Base-by-base conservation (phyloP, 495 filamentous ascomycete species). In the Aspergillus haitiensis region DNA sequence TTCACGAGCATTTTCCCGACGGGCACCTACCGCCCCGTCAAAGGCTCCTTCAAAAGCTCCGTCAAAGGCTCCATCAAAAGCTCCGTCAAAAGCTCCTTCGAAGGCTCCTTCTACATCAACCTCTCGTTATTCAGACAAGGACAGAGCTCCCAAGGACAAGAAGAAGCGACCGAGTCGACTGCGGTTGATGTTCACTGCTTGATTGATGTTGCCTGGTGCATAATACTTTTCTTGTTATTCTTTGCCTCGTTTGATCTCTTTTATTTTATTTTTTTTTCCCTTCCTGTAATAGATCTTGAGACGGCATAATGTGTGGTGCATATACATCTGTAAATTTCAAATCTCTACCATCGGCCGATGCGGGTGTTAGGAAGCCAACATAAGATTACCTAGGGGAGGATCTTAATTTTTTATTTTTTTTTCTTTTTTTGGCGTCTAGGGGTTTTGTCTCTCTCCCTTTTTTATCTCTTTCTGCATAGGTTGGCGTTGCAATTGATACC, bases 101-200 rank as follows among this genome's bases (percentile, higher is more conserved):
- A 49, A 46, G 31, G 61, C 64, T 7, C 51, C 67, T 1, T 67
- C 63, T 35, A 63, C 69, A 40, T 34, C 68, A n/a, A 63, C 66
- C 33, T 67, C 67, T 7, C 55, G 55, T 5, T 27, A 66, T 34
- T 69, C 72, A 9, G 75, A 78, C 16, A 68, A 61, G 27, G 72
- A 75, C 35, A 66, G 62, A 51, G 64, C 71, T 27, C 64, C 72
- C n/a, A 75, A 70, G 52, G 73, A 77, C 46, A 76, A 78, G 56
- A 71, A 68, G 55, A 78, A 76, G 52, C 71, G 70, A 15, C 71
- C 77, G 16, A 80, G 75, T 48, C 69, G 68, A 12, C 57, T 80
- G 46, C 73, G 76, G 35, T 59, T 78, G n/a, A 76, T 80, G 73
- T 78, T 80, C 55, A 77, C 70, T 12, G 60, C 72, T 53, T 78